Percentiles rank a stretch among this genome's conserved stretches.
Evolutionary conservation across 768 basidiomycete genomes (phyloP).

Genomic region (Gloeophyllum trabeum): DNA sequence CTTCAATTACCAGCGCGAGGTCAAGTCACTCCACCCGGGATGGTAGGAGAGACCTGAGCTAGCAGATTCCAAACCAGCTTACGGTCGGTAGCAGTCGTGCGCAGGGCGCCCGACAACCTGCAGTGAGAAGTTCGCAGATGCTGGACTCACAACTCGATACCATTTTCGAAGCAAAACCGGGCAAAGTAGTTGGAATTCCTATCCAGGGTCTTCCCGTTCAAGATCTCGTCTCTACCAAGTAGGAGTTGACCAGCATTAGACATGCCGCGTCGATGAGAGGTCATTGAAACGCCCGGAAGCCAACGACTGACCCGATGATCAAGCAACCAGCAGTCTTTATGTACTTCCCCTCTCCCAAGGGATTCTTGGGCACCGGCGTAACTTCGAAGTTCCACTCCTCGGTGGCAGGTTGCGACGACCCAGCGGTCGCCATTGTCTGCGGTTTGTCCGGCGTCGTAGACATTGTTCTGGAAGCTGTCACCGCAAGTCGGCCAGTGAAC

Average conservation of each 20-base stretch:
- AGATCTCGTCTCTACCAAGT: conserved; percentile 65
- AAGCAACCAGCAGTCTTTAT: conserved; percentile 69
- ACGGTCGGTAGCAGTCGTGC: no score
- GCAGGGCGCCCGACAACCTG: no score
- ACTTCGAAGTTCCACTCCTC: conserved; percentile 20
- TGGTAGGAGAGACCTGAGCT: no score
- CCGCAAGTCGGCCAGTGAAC: no score
- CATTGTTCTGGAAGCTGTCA: neutral
- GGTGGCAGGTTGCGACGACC: neutral
- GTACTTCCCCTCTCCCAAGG: conserved; percentile 55
- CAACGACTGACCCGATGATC: conserved; percentile 58
- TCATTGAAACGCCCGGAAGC: neutral
- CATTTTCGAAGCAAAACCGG: conserved; percentile 81
- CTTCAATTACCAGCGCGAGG: no score
- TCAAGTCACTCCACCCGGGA: no score
- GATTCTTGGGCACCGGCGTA: conserved; percentile 52
- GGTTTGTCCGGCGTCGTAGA: neutral
- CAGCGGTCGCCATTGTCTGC: neutral
- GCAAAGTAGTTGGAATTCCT: conserved; percentile 82
- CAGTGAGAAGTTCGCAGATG: no score
- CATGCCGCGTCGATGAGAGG: neutral
- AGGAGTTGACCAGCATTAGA: neutral
- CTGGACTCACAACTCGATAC: conserved; percentile 74
- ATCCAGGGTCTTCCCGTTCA: conserved; percentile 87
- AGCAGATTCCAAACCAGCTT: no score